These are phyloP conservation scores for Pythium pyrilobum DNA, from an alignment of 352 stramenopile species.

Conservation along the genomic window DNA sequence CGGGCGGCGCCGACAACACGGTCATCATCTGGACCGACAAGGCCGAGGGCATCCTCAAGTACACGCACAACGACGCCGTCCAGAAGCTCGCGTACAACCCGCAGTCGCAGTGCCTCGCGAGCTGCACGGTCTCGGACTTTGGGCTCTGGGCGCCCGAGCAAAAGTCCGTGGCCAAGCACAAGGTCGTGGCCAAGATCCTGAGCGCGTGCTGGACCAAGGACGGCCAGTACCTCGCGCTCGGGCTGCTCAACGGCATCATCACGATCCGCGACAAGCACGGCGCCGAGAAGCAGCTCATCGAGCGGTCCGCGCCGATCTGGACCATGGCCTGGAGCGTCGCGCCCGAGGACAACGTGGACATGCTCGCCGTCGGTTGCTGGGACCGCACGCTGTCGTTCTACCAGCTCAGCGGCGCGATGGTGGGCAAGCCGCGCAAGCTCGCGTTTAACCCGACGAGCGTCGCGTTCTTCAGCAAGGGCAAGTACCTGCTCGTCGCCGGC, in stretches of 20 bases:
- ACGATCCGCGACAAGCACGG: constrained; percentile 90
- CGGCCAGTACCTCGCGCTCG: constrained; percentile 88
- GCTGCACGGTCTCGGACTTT: constrained; percentile 93
- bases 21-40: constrained; percentile 97
- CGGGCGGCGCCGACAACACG: constrained; percentile 90
- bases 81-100: constrained; percentile 92
- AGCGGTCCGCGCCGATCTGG: constrained; percentile 84
- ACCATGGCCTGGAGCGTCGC: constrained; percentile 80
- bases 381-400: constrained; percentile 93
- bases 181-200: constrained; percentile 92
- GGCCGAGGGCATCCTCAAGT: constrained; percentile 94
- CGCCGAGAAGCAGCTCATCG: constrained; percentile 89
- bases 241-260: constrained; percentile 89
- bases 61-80: constrained; percentile 93
- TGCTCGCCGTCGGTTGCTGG: constrained; percentile 92
- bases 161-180: constrained; percentile 93
- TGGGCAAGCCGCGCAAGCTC: constrained; percentile 86
- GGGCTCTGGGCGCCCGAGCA: constrained; percentile 92
- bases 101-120: constrained; percentile 88
- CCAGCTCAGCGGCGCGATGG: constrained; percentile 71
- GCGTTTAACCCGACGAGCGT: constrained; percentile 91
- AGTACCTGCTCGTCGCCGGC: constrained; percentile 89
- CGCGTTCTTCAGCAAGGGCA: constrained; percentile 86
- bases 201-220: constrained; percentile 90
- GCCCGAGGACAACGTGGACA: constrained; percentile 74